Evolutionary conservation across 805 yeast genomes (phyloP).

Genomic region (Pachysolen tannophilus): DNA sequence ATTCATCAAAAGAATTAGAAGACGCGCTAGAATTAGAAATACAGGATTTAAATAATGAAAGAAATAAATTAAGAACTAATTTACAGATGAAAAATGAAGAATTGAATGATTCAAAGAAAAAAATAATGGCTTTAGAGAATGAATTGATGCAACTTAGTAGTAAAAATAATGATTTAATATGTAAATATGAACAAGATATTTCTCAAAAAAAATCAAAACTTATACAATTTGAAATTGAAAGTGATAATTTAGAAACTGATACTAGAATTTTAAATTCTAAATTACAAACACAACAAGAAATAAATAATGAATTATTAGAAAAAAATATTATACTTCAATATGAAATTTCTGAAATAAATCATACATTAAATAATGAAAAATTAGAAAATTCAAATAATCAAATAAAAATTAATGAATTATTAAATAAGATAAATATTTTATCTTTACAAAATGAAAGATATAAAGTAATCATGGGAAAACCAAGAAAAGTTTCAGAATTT

Average conservation of each 20-base stretch:
- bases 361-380: slow-evolving; percentile 1
- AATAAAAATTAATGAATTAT: slow-evolving; percentile 1
- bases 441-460: slow-evolving; percentile 3
- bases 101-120: background rate
- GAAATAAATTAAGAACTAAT: slow-evolving; percentile 14
- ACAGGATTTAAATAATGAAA: slow-evolving; percentile 19
- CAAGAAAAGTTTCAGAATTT: slow-evolving; percentile 5
- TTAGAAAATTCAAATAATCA: slow-evolving; percentile 1
- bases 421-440: background rate
- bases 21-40: slow-evolving; percentile 36
- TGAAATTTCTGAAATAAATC: slow-evolving; percentile 17
- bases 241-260: slow-evolving; percentile 31
- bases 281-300: slow-evolving; percentile 26
- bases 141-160: slow-evolving; percentile 5
- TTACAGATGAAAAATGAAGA: slow-evolving; percentile 4
- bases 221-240: slow-evolving; percentile 33
- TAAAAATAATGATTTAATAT: slow-evolving; percentile 8
- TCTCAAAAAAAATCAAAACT: slow-evolving; percentile 22
- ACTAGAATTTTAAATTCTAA: slow-evolving; percentile 29
- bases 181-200: slow-evolving; percentile 17
- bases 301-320: slow-evolving; percentile 34
- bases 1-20: slow-evolving; percentile 34
- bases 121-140: slow-evolving; percentile 3
- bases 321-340: slow-evolving; percentile 33
- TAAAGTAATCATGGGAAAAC: slow-evolving; percentile 4